Conservation (phyloP, 108 stramenopile species). For the Nitzschia sp. region DNA sequence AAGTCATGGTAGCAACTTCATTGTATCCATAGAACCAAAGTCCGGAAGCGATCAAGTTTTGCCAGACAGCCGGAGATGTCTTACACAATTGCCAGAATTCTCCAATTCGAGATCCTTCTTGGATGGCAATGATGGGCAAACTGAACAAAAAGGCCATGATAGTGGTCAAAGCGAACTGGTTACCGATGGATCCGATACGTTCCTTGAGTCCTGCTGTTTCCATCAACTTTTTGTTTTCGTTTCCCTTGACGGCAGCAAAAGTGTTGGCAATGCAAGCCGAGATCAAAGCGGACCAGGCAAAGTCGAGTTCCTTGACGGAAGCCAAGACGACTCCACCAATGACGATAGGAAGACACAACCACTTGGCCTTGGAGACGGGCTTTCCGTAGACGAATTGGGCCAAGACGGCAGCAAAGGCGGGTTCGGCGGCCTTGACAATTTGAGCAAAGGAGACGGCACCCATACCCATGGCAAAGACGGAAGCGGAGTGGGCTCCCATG, state of each 20-base stretch:
- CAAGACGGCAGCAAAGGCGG: slow-evolving; percentile 90
- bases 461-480: slow-evolving; percentile 89
- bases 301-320: slow-evolving; percentile 93
- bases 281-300: slow-evolving; percentile 86
- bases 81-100: slow-evolving; percentile 80
- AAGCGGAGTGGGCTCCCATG: slow-evolving; percentile 89
- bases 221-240: slow-evolving; percentile 96
- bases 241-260: slow-evolving; percentile 92
- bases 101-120: slow-evolving; percentile 76
- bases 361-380: slow-evolving; percentile 88
- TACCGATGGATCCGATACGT: slow-evolving; percentile 87
- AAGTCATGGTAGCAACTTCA: slow-evolving; percentile 91
- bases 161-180: slow-evolving; percentile 90
- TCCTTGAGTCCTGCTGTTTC: slow-evolving; percentile 87
- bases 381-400: slow-evolving; percentile 89
- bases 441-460: slow-evolving; percentile 94
- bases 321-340: slow-evolving; percentile 92
- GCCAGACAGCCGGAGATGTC: slow-evolving; percentile 76
- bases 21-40: slow-evolving; percentile 96
- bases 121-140: slow-evolving; percentile 67
- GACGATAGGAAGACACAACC: slow-evolving; percentile 91
- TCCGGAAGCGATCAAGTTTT: slow-evolving; percentile 87
- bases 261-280: slow-evolving; percentile 91
- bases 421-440: slow-evolving; percentile 94
- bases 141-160: slow-evolving; percentile 84